Evolutionary conservation across 2,329 filamentous ascomycete species (phyloP).

Genomic region (Ophiognomonia clavigignenti-juglandacearum): DNA sequence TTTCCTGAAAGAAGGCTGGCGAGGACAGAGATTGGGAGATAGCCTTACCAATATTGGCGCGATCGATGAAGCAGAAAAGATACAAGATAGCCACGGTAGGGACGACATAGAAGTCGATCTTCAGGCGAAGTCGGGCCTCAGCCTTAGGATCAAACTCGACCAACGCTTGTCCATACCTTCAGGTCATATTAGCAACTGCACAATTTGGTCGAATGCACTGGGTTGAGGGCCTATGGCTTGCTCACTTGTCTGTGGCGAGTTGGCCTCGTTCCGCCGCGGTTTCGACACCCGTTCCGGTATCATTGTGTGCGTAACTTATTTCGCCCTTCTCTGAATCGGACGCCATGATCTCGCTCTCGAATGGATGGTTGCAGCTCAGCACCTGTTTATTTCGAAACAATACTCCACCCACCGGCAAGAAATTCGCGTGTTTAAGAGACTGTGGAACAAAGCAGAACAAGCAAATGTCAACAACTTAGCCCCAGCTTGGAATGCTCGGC

Average conservation of each 20-base stretch:
- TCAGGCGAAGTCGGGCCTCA: slow-evolving; percentile 53
- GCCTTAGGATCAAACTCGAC: slow-evolving; percentile 51
- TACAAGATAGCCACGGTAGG: slow-evolving; percentile 64
- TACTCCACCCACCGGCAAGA: no score
- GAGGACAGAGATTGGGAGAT: no score
- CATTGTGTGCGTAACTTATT: slow-evolving; percentile 5
- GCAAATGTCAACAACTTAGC: no score
- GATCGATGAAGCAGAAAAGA: slow-evolving; percentile 69
- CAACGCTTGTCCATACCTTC: slow-evolving; percentile 43
- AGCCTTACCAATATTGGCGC: slow-evolving; percentile 64
- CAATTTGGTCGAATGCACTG: no score
- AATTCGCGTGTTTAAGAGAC: no score
- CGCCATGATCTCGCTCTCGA: no score
- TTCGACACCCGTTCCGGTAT: slow-evolving; percentile 7
- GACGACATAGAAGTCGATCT: slow-evolving; percentile 62
- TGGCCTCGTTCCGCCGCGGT: slow-evolving; percentile 37
- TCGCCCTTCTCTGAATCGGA: slow-evolving; percentile 8
- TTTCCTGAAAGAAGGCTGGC: no score
- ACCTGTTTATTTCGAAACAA: no score
- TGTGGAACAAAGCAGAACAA: no score
- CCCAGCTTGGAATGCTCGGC: no score
- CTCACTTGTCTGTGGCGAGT: slow-evolving; percentile 41
- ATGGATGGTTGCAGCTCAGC: no score
- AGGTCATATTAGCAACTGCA: slow-evolving; percentile 6
- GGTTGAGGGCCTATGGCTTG: not conserved